A percentile compares a stretch with the other conserved stretches of the same genome.
Evolutionary conservation across 2,329 filamentous ascomycete genomes (phyloP).

Genomic region (Peltaster fructicola): DNA sequence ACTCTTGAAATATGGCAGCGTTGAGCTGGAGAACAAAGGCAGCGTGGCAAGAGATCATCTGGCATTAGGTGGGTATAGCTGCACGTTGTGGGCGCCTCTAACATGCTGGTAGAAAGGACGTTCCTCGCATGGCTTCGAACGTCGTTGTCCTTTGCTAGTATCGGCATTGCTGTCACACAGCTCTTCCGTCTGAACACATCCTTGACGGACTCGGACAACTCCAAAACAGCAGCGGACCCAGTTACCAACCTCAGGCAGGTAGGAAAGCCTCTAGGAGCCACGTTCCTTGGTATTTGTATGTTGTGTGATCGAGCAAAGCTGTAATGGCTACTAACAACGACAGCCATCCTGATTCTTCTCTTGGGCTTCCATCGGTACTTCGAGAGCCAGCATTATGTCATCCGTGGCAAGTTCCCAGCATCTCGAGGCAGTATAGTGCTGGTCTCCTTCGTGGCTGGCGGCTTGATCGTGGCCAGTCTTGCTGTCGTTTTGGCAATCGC

Average conservation of each 20-base stretch:
- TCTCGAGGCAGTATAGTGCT: constrained; percentile 58
- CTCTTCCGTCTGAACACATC: constrained; percentile 67
- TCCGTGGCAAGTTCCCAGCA: constrained; percentile 63
- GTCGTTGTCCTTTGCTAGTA: constrained; percentile 62
- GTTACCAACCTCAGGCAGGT: constrained; percentile 28
- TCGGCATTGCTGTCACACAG: constrained; percentile 70
- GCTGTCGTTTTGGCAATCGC: constrained; percentile 41
- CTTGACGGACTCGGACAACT: constrained; percentile 26
- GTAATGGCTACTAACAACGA: constrained; percentile 1
- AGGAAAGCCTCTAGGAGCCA: constrained; percentile 57
- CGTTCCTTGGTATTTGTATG: constrained; percentile 49
- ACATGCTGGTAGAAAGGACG: constrained; percentile 45
- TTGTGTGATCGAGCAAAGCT: constrained; percentile 1
- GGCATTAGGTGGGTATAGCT: constrained; percentile 44
- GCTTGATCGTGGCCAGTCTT: constrained; percentile 40
- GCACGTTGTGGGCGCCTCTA: constrained; percentile 1
- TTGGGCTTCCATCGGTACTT: constrained; percentile 67
- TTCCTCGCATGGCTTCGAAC: constrained; percentile 77
- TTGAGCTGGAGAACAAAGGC: constrained; percentile 74
- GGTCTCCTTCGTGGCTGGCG: constrained; percentile 45
- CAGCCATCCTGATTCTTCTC: constrained; percentile 52
- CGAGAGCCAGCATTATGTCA: constrained; percentile 61
- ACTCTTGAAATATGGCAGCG: constrained; percentile 42
- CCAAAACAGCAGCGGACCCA: too few species aligned
- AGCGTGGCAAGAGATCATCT: constrained; percentile 70